phyloP scores from a whole-genome alignment of 2,329 filamentous ascomycete species.

The Berkeleyomyces rouxiae region DNA sequence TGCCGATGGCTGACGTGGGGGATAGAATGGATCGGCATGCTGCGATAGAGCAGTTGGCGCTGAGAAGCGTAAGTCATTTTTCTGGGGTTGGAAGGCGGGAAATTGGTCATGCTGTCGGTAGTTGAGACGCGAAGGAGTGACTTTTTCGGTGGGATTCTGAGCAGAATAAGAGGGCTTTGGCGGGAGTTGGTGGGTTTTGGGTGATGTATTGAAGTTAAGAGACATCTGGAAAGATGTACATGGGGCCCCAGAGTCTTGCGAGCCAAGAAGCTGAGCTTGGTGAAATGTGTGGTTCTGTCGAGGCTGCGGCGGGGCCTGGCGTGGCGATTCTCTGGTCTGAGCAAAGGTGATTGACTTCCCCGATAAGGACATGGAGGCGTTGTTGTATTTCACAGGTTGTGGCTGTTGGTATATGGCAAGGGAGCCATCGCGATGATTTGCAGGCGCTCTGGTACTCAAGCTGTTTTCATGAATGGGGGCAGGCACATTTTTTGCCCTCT shows the following conservation, averaged over 20 bases:
- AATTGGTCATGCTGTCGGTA: not conserved
- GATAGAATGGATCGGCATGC: not conserved
- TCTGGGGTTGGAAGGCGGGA: slow-evolving; percentile 8
- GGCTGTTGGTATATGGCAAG: slow-evolving; percentile 16
- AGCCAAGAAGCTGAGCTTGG: not conserved
- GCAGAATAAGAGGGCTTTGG: not conserved
- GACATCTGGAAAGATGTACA: not conserved
- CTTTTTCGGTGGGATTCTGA: not conserved
- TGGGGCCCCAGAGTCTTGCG: not conserved
- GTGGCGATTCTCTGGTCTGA: not conserved
- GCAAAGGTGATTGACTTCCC: slow-evolving; percentile 5
- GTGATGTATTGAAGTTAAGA: not conserved
- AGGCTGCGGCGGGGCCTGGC: too few relatives aligned
- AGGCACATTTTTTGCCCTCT: slow-evolving; percentile 21
- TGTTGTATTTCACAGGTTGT: slow-evolving; percentile 15
- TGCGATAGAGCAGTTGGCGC: not conserved
- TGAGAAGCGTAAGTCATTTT: not conserved
- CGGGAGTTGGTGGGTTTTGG: too few relatives aligned
- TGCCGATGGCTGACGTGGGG: slow-evolving; percentile 5
- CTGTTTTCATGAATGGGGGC: slow-evolving; percentile 8
- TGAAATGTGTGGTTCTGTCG: not conserved
- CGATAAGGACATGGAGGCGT: slow-evolving; percentile 13
- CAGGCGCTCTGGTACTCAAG: slow-evolving; percentile 16
- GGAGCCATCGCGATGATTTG: slow-evolving; percentile 21
- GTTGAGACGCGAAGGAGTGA: too few relatives aligned